Conservation (phyloP, 768 basidiomycete genomes). For the Auriscalpium orientale region DNA sequence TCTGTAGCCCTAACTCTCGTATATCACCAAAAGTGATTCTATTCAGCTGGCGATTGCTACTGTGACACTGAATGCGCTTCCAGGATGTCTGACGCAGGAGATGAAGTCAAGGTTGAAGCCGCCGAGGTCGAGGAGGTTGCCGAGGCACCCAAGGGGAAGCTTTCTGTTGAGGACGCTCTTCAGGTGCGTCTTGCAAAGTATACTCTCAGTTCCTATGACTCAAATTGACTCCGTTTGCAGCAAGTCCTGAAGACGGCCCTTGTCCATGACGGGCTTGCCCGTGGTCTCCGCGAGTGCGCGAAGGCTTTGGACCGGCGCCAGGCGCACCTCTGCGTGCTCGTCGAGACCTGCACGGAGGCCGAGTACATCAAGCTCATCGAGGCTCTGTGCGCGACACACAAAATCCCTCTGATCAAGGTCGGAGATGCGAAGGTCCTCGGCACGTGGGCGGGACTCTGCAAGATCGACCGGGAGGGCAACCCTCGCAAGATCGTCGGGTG, state of each 20-base stretch:
- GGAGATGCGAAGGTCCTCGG: constrained; percentile 97
- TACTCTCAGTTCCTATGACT: not conserved
- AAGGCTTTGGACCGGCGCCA: constrained; percentile 99
- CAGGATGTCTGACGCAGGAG: constrained; percentile 97
- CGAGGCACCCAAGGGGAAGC: constrained; percentile 91
- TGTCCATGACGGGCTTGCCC: constrained; percentile 95
- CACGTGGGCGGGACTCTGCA: constrained; percentile 98
- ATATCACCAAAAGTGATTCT: constrained; percentile 20
- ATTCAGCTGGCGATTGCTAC: not conserved
- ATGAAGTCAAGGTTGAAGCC: constrained; percentile 78
- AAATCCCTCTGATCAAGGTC: constrained; percentile 99
- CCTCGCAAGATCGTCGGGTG: constrained; percentile 92
- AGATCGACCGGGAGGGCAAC: constrained; percentile 99
- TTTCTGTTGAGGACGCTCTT: constrained; percentile 92
- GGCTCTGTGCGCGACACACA: constrained; percentile 98
- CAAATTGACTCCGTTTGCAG: constrained; percentile 29
- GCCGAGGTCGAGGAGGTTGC: constrained; percentile 72
- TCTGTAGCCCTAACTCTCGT: constrained; percentile 7
- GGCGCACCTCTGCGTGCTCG: constrained; percentile 97
- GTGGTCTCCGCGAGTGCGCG: constrained; percentile 94
- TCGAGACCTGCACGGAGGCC: constrained; percentile 98
- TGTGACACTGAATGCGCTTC: not conserved
- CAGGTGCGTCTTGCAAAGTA: constrained; percentile 41
- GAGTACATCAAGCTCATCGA: constrained; percentile 99
- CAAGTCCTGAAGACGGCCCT: constrained; percentile 99